phyloP scores from a whole-genome alignment of 805 yeast species.

The Sugiyamaella lignohabitans region DNA sequence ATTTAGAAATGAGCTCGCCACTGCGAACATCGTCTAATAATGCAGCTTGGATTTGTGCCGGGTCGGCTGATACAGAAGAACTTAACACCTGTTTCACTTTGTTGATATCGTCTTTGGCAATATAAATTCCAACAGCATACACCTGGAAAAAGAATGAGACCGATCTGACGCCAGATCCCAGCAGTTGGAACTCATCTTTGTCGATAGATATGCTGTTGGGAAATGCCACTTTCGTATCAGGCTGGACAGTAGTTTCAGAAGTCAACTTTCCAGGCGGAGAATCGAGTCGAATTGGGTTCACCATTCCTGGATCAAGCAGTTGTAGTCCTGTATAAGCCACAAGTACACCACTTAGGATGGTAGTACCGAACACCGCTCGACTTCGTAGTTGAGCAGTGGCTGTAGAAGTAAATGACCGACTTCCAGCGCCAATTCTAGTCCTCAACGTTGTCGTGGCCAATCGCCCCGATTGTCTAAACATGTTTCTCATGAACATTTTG shows the following conservation, averaged over 20 bases:
- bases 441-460: too few species aligned
- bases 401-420: too few species aligned
- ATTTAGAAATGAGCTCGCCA: constrained; percentile 44
- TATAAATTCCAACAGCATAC: constrained; percentile 78
- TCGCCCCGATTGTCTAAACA: too few species aligned
- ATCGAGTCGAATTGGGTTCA: not conserved
- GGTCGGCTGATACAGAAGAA: constrained; percentile 30
- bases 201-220: constrained; percentile 25
- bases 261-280: not conserved
- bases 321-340: not conserved
- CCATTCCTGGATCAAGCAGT: not conserved
- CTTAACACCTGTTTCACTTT: constrained; percentile 26
- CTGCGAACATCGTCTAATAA: constrained; percentile 46
- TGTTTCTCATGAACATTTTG: too few species aligned
- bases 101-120: constrained; percentile 50
- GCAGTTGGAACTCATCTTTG: constrained; percentile 40
- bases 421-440: too few species aligned
- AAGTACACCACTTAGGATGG: not conserved
- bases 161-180: constrained; percentile 77
- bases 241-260: constrained; percentile 21
- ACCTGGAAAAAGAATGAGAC: constrained; percentile 86
- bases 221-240: constrained; percentile 32
- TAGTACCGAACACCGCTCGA: not conserved
- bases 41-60: constrained; percentile 29
- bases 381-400: too few species aligned